phyloP scores from a whole-genome alignment of 306 rosid genomes.

The Sicyos baderoa region DNA sequence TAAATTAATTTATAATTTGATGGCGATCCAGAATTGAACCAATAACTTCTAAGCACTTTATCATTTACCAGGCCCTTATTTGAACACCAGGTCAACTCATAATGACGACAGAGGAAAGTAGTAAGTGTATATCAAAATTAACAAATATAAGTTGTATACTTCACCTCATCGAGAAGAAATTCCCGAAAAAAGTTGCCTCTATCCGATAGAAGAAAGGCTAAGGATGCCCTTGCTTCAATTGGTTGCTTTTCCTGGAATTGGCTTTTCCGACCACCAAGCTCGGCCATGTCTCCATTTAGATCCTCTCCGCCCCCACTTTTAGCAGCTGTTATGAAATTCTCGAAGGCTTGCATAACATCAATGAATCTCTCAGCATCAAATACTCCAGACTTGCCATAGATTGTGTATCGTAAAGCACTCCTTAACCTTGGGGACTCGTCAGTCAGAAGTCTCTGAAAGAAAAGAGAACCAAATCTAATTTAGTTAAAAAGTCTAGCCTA shows the following conservation, averaged over 20 bases:
- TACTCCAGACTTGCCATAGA: constrained; percentile 89
- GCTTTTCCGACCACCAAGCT: constrained; percentile 52
- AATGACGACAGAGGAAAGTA: too few relatives aligned
- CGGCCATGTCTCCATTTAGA: constrained; percentile 83
- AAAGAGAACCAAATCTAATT: too few relatives aligned
- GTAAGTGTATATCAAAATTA: too few relatives aligned
- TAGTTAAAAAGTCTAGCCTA: too few relatives aligned
- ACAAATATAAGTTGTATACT: constrained; percentile 18
- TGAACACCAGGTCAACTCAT: too few relatives aligned
- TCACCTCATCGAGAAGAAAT: constrained; percentile 94
- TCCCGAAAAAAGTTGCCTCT: constrained; percentile 91
- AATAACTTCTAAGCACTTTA: too few relatives aligned
- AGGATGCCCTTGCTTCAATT: constrained; percentile 85
- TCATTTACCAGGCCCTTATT: too few relatives aligned
- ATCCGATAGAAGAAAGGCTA: constrained; percentile 73
- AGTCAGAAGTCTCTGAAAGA: constrained; percentile 79
- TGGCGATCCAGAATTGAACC: too few relatives aligned
- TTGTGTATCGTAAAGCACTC: constrained; percentile 82
- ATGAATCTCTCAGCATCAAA: constrained; percentile 96
- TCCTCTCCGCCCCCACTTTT: constrained; percentile 96
- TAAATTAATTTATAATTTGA: too few relatives aligned
- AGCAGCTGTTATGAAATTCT: constrained; percentile 89
- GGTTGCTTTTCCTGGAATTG: constrained; percentile 47
- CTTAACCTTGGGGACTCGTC: constrained; percentile 94
- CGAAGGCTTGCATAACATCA: constrained; percentile 99